A percentile compares a stretch with the other conserved stretches of the same genome.
Conservation (phyloP, 2,329 filamentous ascomycete genomes). For the Stagonosporopsis vannaccii region DNA sequence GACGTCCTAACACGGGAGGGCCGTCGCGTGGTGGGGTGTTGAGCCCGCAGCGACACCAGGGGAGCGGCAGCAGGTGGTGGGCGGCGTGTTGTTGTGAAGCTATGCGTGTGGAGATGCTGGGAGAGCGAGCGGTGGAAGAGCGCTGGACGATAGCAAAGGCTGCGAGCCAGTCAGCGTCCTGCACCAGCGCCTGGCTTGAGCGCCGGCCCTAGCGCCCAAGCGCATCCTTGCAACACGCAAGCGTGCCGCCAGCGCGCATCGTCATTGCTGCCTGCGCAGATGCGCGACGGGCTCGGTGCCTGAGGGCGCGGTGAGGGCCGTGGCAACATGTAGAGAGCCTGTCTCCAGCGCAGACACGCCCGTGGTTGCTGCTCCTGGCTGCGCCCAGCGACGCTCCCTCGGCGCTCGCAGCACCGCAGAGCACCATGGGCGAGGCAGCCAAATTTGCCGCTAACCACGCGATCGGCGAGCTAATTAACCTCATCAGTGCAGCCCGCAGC, state of each 20-base stretch:
- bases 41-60: slow-evolving; percentile 20
- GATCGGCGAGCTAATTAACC: slow-evolving; percentile 28
- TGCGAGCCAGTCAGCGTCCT: slow-evolving; percentile 28
- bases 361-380: neutral
- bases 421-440: slow-evolving; percentile 12
- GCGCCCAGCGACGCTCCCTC: neutral
- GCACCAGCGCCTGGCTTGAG: slow-evolving; percentile 24
- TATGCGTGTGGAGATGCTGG: slow-evolving; percentile 21
- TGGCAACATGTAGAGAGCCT: neutral
- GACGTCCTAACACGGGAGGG: slow-evolving; percentile 19
- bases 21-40: slow-evolving; percentile 20
- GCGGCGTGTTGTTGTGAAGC: slow-evolving; percentile 20
- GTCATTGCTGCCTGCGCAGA: neutral
- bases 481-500: slow-evolving; percentile 6
- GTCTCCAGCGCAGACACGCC: neutral
- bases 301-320: neutral
- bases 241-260: slow-evolving; percentile 4
- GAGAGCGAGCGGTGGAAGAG: slow-evolving; percentile 19
- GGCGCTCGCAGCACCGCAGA: slow-evolving; percentile 8
- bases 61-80: slow-evolving; percentile 17
- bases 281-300: neutral
- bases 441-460: slow-evolving; percentile 17
- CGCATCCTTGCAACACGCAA: slow-evolving; percentile 28
- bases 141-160: slow-evolving; percentile 20
- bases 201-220: slow-evolving; percentile 27